Evolutionary conservation across 768 basidiomycete genomes (phyloP).

Genomic region (Phlebiopsis gigantea): DNA sequence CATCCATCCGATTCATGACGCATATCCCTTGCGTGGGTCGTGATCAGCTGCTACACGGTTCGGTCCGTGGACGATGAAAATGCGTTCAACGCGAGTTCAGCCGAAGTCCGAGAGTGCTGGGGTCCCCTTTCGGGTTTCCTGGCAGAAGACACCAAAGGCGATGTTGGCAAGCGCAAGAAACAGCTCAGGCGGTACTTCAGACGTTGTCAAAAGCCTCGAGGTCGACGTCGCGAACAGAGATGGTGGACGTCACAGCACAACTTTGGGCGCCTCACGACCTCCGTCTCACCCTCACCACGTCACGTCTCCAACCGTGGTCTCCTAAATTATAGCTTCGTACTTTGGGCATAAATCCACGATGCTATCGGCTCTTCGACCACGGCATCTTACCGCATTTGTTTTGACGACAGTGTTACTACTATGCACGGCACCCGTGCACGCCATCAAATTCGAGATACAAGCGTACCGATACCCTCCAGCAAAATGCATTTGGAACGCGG

Average conservation of each 20-base stretch:
- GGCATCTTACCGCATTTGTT: neutral
- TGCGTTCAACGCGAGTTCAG: neutral
- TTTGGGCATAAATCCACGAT: constrained; percentile 6
- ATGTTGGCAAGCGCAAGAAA: too few species aligned
- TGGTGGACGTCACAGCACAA: neutral
- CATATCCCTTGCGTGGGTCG: neutral
- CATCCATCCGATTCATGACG: neutral
- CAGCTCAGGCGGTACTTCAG: too few species aligned
- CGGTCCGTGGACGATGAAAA: constrained; percentile 7
- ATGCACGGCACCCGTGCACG: constrained; percentile 31
- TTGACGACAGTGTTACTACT: constrained; percentile 21
- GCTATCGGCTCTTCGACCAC: neutral
- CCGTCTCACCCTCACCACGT: constrained; percentile 3
- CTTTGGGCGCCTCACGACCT: constrained; percentile 1
- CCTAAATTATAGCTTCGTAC: constrained; percentile 11
- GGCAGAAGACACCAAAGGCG: too few species aligned
- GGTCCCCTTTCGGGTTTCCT: neutral
- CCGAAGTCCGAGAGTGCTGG: neutral
- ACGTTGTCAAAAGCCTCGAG: neutral
- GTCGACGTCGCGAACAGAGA: neutral
- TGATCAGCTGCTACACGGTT: constrained; percentile 1
- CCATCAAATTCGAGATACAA: constrained; percentile 82
- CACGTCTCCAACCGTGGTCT: constrained; percentile 2
- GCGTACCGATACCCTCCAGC: constrained; percentile 66
- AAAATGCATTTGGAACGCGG: constrained; percentile 96